Evolutionary conservation across 257 asterid genomes (phyloP), one percentile per base, ranked within the genome.

Genomic region (Prunella vulgaris): DNA sequence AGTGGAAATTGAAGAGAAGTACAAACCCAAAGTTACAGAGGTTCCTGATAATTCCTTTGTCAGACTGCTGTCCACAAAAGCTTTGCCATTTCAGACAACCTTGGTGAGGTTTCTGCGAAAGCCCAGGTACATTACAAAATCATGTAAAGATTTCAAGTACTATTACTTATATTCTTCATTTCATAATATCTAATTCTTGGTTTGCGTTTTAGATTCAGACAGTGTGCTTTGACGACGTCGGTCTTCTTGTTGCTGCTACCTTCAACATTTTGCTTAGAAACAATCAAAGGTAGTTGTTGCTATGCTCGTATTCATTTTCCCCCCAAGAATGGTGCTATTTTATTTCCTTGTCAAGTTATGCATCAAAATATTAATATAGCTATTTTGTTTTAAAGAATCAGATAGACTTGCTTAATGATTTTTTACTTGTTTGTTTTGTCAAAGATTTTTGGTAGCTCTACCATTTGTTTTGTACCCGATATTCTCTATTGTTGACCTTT

Each of bases 1-100:
- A 60, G 59, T 9, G 48, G 32, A 66, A 68, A 72, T 64, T 37
- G 27, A 64, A 25, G 63, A 22, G n/a, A 71, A 20, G 56, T 57
- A 42, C 72, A 66, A 68, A 90, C 98, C 98, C 84, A 94, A 80
- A 71, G 82, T 74, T 71, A 91, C 95, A 30, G 95, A 81, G 1
- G 96, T 42, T 42, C 80, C 90, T 30, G 96, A 87, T 64, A 94
- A 82, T 76, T 87, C 97, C 81, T 89, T 57, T 72, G 40, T 71
- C 90, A 94, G 99, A 81, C 97, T 70, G 95, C 97, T 71, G 97
- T 94, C 49, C 97, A 94, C 69, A 80, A 87, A 87, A 94, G 97
- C 87, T 94, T 94, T 81, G 96, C 99, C 35, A 76, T 86, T 33
- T 76, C 90, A 2, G 97, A 93, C 78, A 93, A 91, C 82, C 86